Conservation (phyloP, 371 early-diverging fungal genomes). For the Mucor plumbeus region DNA sequence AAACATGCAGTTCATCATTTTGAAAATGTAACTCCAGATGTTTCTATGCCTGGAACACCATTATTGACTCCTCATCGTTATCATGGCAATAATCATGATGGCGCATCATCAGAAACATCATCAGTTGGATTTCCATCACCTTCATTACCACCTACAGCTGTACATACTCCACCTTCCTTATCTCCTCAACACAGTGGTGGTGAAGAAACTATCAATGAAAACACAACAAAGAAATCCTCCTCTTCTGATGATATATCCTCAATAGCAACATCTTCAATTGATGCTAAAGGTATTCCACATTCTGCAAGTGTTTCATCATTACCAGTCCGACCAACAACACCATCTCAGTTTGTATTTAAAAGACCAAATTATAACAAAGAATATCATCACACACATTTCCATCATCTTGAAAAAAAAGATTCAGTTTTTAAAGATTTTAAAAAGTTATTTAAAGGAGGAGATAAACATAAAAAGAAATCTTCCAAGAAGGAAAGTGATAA, state of each 20-base stretch:
- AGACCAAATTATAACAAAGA: conserved; percentile 51
- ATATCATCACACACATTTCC: conserved; percentile 53
- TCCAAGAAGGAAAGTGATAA: conserved; percentile 38
- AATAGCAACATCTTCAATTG: background rate
- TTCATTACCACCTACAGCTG: conserved; percentile 25
- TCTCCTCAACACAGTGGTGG: conserved; percentile 23
- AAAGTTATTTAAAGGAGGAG: conserved; percentile 1
- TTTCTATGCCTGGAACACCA: conserved; percentile 41
- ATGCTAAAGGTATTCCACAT: conserved; percentile 8
- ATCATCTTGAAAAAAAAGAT: conserved; percentile 52
- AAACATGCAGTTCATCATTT: conserved; percentile 41
- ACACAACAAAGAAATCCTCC: background rate
- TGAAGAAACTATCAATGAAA: conserved; percentile 6
- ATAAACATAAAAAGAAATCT: conserved; percentile 34
- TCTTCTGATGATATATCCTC: conserved; percentile 7
- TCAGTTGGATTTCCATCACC: conserved; percentile 17
- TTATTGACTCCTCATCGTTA: conserved; percentile 15
- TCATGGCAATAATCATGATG: conserved; percentile 8
- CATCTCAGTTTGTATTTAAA: conserved; percentile 56
- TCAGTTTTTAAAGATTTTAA: conserved; percentile 60
- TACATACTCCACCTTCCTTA: conserved; percentile 28
- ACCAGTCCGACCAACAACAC: conserved; percentile 30
- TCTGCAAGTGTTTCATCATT: conserved; percentile 16
- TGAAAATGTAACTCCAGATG: conserved; percentile 45
- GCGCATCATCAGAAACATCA: conserved; percentile 17